Base-by-base conservation (phyloP, 225 moss, liverwort and hornwort genomes). In the Asterella californica region DNA sequence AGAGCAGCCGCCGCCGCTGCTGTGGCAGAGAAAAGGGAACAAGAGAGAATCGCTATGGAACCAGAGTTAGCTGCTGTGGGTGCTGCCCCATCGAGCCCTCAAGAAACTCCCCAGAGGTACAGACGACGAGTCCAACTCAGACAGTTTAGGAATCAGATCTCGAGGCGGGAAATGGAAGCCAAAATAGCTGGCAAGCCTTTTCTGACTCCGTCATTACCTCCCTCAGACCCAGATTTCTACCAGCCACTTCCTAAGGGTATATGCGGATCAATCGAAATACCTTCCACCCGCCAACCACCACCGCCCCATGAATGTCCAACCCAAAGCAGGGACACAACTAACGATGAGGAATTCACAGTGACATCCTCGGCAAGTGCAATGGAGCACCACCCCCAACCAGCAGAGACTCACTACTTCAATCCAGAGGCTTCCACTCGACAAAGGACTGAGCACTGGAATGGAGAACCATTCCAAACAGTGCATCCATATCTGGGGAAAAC, bases 401-500 rank as follows among this genome's bases (percentile, higher is more conserved):
- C 78, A 15, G 65, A 78, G 19, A 78, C 78, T 17, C 78, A 67
- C 29, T 78, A 46, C 78, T 60, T 78, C 15, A 24, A 78, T 67
- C 78, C 78, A 8, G 65, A 52, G 34, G 78, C 78, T 48, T 78
- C 65, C 25, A 78, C 78, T 33, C 78, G 64, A 50, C 30, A 45
- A 30, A 24, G 24, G 27, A 72, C 33, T 25, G 79, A 49, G 46
- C 59, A n/a, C 36, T 84, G 82, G 87, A 60, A 75, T 0, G 84
- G 87, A 30, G 84, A 87, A 61, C 87, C 87, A 11, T 78, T 78
- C 63, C 80, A 79, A 48, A 87, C 87, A 25, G 80, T 79, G 36
- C 87, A 87, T 47, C 87, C 84, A 21, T 84, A 84, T 61, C 71
- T 87, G 84, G 87, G 87, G 22, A 87, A 87, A 22, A 19, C 60